phyloP scores from a whole-genome alignment of 257 asterid species.

The Sherardia arvensis region DNA sequence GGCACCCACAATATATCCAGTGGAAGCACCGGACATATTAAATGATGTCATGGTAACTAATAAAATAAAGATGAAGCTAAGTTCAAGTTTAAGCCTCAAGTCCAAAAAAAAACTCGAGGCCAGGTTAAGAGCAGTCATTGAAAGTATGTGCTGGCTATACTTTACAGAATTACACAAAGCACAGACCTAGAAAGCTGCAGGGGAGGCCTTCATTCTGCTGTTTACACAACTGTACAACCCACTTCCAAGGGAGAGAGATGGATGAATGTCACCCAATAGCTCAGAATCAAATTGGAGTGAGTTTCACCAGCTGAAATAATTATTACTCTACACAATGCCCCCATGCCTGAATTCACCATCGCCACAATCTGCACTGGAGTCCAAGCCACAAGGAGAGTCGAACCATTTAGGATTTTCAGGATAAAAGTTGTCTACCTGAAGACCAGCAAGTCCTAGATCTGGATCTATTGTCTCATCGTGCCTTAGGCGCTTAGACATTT shows the following conservation, averaged over 20 bases:
- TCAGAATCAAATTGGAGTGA: slow-evolving; percentile 38
- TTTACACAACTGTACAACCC: slow-evolving; percentile 36
- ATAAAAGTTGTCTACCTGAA: slow-evolving; percentile 77
- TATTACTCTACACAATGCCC: slow-evolving; percentile 45
- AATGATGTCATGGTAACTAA: not conserved
- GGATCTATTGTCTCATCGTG: slow-evolving; percentile 59
- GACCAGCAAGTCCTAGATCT: slow-evolving; percentile 70
- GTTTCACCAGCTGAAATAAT: slow-evolving; percentile 43
- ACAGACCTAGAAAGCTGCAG: slow-evolving; percentile 27
- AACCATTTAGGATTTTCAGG: slow-evolving; percentile 94
- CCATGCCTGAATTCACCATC: slow-evolving; percentile 75
- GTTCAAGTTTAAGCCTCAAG: slow-evolving; percentile 5
- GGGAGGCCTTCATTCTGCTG: slow-evolving; percentile 23
- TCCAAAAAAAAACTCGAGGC: slow-evolving; percentile 7
- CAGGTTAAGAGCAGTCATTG: slow-evolving; percentile 20
- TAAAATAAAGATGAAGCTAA: not conserved
- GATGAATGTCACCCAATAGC: slow-evolving; percentile 26
- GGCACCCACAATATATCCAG: not conserved
- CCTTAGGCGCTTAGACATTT: slow-evolving; percentile 31
- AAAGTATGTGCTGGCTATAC: slow-evolving; percentile 35
- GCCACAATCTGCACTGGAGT: slow-evolving; percentile 55
- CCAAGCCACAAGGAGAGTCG: slow-evolving; percentile 84
- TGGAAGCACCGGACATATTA: not conserved
- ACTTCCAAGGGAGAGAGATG: slow-evolving; percentile 27
- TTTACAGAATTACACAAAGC: slow-evolving; percentile 31